Evolutionary conservation across 768 basidiomycete species (phyloP).

Genomic region (Hydnomerulius pinastri): DNA sequence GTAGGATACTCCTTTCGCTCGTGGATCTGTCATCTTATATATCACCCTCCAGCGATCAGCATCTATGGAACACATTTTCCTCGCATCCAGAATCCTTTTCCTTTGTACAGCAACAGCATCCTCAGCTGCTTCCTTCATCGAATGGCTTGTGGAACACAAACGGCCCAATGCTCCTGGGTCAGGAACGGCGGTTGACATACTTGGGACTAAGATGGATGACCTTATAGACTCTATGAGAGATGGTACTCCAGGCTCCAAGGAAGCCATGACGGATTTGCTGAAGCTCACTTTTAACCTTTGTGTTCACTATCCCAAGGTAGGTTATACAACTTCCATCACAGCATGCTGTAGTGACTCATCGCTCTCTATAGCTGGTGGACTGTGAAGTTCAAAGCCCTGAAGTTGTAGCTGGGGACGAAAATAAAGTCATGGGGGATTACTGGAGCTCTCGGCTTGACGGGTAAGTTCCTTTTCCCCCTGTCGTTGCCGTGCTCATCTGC

Average conservation of each 20-base stretch:
- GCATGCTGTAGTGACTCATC: background rate
- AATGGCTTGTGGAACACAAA: constrained; percentile 66
- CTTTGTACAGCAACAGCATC: constrained; percentile 60
- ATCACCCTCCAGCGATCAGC: constrained; percentile 54
- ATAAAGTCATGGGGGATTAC: constrained; percentile 66
- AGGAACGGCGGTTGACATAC: constrained; percentile 60
- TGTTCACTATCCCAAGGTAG: constrained; percentile 77
- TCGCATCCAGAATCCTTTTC: constrained; percentile 76
- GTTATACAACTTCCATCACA: background rate
- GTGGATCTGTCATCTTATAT: constrained; percentile 5
- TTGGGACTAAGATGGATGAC: constrained; percentile 60
- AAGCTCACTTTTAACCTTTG: constrained; percentile 85
- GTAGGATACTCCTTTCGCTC: constrained; percentile 36
- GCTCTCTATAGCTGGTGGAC: constrained; percentile 35
- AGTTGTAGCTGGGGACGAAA: constrained; percentile 16
- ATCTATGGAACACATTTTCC: constrained; percentile 65
- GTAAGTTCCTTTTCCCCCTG: constrained; percentile 42
- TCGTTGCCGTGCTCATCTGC: background rate
- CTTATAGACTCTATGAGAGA: constrained; percentile 50
- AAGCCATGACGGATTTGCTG: constrained; percentile 80
- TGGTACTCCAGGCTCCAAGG: constrained; percentile 46
- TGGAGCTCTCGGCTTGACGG: constrained; percentile 76
- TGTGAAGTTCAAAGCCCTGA: constrained; percentile 43
- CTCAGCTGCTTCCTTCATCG: constrained; percentile 47
- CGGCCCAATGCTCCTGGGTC: constrained; percentile 42